Evolutionary conservation across 257 asterid genomes (phyloP).

Genomic region (Scutellaria minor): DNA sequence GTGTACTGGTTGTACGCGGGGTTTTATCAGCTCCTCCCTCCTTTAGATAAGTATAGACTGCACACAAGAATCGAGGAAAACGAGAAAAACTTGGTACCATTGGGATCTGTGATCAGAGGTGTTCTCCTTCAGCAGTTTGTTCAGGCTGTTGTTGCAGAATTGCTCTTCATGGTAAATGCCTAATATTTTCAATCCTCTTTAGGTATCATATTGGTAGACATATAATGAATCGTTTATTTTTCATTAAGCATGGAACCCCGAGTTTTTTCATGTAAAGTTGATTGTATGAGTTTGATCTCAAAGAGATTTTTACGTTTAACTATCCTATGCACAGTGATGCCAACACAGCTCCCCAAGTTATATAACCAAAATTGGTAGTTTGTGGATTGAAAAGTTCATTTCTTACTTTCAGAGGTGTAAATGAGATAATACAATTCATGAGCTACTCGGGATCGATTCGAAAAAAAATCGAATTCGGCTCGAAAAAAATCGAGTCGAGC

Average conservation of each 20-base stretch:
- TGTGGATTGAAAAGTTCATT: not conserved
- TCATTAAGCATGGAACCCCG: not conserved
- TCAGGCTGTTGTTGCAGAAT: constrained; percentile 74
- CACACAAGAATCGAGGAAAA: constrained; percentile 75
- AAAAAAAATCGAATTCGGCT: too few relatives aligned
- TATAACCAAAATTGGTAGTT: too few relatives aligned
- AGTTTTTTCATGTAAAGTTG: too few relatives aligned
- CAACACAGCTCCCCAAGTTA: too few relatives aligned
- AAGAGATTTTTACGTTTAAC: too few relatives aligned
- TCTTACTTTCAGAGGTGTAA: too few relatives aligned
- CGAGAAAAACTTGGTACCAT: constrained; percentile 72
- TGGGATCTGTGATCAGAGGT: constrained; percentile 70
- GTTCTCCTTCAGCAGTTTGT: constrained; percentile 77
- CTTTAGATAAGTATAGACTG: constrained; percentile 73
- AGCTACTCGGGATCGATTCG: too few relatives aligned
- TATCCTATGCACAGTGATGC: too few relatives aligned
- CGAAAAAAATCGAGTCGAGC: too few relatives aligned
- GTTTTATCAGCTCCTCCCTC: constrained; percentile 79
- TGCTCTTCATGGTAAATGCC: constrained; percentile 74
- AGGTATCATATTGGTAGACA: not conserved
- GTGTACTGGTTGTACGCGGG: constrained; percentile 92
- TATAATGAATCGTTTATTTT: not conserved
- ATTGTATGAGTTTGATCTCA: too few relatives aligned
- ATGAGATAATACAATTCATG: too few relatives aligned
- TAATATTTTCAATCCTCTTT: constrained; percentile 2